These are phyloP conservation scores for Rhodamnia argentea DNA, from an alignment of 345 rosid species.

Conservation along the genomic window DNA sequence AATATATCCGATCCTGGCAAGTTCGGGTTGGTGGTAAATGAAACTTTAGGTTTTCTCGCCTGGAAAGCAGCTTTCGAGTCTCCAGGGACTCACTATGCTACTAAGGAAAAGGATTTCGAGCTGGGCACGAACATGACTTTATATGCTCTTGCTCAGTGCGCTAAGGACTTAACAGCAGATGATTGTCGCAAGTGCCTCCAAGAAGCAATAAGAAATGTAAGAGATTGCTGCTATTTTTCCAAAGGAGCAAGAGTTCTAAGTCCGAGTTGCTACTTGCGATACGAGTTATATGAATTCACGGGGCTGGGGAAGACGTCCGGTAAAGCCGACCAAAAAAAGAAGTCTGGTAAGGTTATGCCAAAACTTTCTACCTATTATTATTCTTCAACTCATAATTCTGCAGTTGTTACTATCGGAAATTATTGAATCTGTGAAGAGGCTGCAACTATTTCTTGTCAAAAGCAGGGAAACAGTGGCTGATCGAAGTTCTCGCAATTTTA, in stretches of 20 bases:
- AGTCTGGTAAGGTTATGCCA: not conserved
- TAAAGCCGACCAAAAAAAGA: not conserved
- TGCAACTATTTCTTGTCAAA: not conserved
- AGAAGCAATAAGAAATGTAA: not conserved
- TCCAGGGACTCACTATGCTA: not conserved
- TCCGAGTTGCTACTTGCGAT: constrained; percentile 1
- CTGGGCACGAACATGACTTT: not conserved
- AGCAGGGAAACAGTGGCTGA: not conserved
- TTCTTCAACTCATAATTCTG: not conserved
- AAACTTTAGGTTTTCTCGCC: not conserved
- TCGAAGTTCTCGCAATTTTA: not conserved
- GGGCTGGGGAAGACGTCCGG: not conserved
- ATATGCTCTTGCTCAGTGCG: not conserved
- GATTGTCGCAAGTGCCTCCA: not conserved
- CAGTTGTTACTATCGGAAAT: not conserved
- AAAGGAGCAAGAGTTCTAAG: not conserved
- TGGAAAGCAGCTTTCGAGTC: not conserved
- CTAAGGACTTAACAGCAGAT: not conserved
- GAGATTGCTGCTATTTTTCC: not conserved
- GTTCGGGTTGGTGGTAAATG: not conserved
- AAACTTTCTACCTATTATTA: not conserved
- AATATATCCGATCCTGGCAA: not conserved
- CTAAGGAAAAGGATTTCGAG: not conserved
- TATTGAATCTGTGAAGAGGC: not conserved
- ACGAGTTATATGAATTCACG: not conserved